Base-by-base conservation (phyloP, 2,329 filamentous ascomycete genomes). In the Talaromyces sp. region DNA sequence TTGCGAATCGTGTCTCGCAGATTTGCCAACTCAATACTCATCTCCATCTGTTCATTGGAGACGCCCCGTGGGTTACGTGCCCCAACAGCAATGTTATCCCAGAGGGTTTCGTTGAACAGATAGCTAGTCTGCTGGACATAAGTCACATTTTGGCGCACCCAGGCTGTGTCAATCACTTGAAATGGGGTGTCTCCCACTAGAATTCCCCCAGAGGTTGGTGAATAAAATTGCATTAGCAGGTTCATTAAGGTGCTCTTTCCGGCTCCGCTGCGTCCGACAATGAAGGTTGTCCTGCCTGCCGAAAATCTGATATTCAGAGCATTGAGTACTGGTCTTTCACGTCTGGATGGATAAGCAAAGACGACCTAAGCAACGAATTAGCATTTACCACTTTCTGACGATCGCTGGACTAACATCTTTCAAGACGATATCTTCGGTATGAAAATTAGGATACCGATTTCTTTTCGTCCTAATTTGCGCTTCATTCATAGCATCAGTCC, bases 241-340 rank as follows among this genome's bases (percentile, higher is more conserved):
- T 92, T 92, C 1, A 90, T 88, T 1, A 98, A 73, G 0, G 94
- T 98, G 70, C 92, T 97, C 76, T 98, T 98, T 0, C 94, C 94
- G 1, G 92, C 97, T 0, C 95, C 95, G 72, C 92, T 97, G 71
- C 84, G 85, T 0, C 94, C 95, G 59, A 97, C 86, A 2, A 98
- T 82, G 72, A 95, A 97, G 0, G 88, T 92, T 3, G 89, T 87
- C 67, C 90, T 82, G 0, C 90, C 89, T 0, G 89, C 83, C 0
- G 88, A 85, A 65, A 98, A 94, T 68, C 83, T 85, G 67, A 97
- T 84, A 0, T 83, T 88, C 0, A 86, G 85, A 7, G 84, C 78
- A 0, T 84, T 77, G 10, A 97, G 81, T 1, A 89, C 88, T 0
- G 77, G 73, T 19, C 84, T 83, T 1, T 84, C 77, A 0, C 85